Conservation (phyloP, 495 filamentous ascomycete genomes). For the Neurospora sp. region DNA sequence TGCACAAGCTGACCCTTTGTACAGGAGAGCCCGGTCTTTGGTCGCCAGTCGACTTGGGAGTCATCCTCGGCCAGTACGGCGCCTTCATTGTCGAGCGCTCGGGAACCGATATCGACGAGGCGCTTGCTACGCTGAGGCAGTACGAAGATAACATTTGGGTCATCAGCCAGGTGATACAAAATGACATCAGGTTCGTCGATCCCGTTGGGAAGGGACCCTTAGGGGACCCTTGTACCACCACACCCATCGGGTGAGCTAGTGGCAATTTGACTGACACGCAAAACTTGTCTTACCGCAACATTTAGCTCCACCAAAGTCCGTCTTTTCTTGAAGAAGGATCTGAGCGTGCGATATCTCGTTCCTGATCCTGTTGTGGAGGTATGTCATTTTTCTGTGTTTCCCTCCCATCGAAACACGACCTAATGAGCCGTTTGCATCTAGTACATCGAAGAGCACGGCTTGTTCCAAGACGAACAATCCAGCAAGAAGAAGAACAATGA, state of each 20-base stretch:
- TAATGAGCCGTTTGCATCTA: slow-evolving; percentile 46
- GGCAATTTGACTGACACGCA: neutral
- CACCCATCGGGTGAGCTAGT: neutral
- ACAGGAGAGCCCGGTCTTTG: slow-evolving; percentile 53
- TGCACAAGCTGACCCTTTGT: slow-evolving; percentile 13
- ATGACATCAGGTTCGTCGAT: slow-evolving; percentile 53
- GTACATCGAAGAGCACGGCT: slow-evolving; percentile 65
- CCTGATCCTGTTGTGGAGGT: slow-evolving; percentile 18
- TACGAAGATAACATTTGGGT: slow-evolving; percentile 68
- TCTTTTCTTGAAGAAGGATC: slow-evolving; percentile 68
- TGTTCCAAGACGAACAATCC: slow-evolving; percentile 57
- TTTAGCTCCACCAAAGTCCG: slow-evolving; percentile 71
- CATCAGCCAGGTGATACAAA: slow-evolving; percentile 81
- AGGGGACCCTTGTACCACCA: neutral
- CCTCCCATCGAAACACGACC: neutral
- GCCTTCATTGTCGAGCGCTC: slow-evolving; percentile 83
- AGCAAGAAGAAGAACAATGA: slow-evolving; percentile 24
- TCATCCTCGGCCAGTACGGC: slow-evolving; percentile 79
- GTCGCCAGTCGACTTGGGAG: slow-evolving; percentile 71
- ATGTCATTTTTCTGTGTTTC: slow-evolving; percentile 6
- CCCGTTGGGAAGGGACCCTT: neutral
- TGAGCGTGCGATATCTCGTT: slow-evolving; percentile 52
- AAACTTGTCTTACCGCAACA: neutral
- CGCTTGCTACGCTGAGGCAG: slow-evolving; percentile 60
- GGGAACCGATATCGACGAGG: slow-evolving; percentile 84